phyloP scores from a whole-genome alignment of 2,329 filamentous ascomycete genomes.

The Xylaria arbuscula region DNA sequence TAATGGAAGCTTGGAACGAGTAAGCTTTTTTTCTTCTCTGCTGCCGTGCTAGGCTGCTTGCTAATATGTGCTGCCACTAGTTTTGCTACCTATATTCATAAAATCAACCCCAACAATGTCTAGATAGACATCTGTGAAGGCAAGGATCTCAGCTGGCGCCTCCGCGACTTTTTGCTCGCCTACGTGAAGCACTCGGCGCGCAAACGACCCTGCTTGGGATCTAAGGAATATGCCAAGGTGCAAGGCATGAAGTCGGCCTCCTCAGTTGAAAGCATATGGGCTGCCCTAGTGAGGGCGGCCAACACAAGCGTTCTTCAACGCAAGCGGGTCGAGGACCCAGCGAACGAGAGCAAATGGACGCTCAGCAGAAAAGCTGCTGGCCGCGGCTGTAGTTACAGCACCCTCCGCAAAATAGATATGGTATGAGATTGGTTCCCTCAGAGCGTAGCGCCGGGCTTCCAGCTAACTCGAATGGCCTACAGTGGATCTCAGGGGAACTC shows the following conservation, averaged over 20 bases:
- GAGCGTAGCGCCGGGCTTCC: not conserved
- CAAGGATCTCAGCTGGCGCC: constrained; percentile 3
- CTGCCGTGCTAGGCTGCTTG: not conserved
- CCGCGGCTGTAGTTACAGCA: not conserved
- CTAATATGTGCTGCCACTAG: not conserved
- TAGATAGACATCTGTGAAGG: constrained; percentile 6
- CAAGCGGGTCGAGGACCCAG: not conserved
- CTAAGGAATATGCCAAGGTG: not conserved
- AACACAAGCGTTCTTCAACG: not conserved
- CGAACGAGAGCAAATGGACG: not conserved
- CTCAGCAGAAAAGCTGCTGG: not conserved
- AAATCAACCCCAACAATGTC: not conserved
- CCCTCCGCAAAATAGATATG: not conserved
- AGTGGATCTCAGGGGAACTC: not conserved
- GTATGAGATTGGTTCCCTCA: not conserved
- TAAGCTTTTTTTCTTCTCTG: not conserved
- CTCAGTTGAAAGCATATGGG: constrained; percentile 1
- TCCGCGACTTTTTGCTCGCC: constrained; percentile 2
- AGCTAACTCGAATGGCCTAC: not conserved
- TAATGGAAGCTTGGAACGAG: not conserved
- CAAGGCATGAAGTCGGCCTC: not conserved
- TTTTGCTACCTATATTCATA: constrained; percentile 1
- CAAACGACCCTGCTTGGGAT: not conserved
- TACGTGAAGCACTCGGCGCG: not conserved
- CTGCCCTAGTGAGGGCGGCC: not conserved